Evolutionary conservation across 129 eudicot species (phyloP), one percentile per base, ranked within the genome.

Genomic region (Flaveria trinervia): DNA sequence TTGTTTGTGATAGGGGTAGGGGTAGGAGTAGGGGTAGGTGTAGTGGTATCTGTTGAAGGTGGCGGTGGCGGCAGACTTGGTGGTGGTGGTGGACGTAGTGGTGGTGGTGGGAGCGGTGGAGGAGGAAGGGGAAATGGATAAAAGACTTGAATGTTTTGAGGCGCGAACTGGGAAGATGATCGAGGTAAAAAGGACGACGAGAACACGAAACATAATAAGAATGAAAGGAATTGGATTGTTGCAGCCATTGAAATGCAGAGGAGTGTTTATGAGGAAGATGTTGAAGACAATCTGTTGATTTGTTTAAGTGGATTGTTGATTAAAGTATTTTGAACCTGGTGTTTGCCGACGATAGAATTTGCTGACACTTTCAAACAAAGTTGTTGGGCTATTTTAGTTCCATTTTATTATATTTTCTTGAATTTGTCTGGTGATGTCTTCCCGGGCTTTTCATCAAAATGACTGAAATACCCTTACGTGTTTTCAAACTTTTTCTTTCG

Each of bases 131-230:
- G 54, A 44, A 75, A 80, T 15, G 84, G 84, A 26, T 54, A 80
- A 68, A 67, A 74, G 17, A 74, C 80, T 65, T 74, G 80, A 33
- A 80, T 74, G 71, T 80, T 80, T 80, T 80, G 84, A 66, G 84
- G 65, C 36, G 36, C 25, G 54, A 18, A 16, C 12, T 80, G 64
- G 7, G 84, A 80, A 30, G 62, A 74, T 66, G 84, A 80, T 74
- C 28, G 18, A 0, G 80, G 43, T 30, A 74, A 7, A 44, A 67
- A 80, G 44, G 71, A 55, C 46, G 84, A 56, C 1, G 75, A 55
- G 30, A 74, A 17, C 39, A 80, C 16, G 65, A 73, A 64, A 68
- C 72, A 26, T 4, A 61, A 64, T 11, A 56, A 67, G 3, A 80
- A 80, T 45, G 79, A 44, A 16, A 50, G 52, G 48, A 65, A 45